Evolutionary conservation across 192 early-diverging fungal genomes (phyloP).

Genomic region (Backusella tarrabulga): DNA sequence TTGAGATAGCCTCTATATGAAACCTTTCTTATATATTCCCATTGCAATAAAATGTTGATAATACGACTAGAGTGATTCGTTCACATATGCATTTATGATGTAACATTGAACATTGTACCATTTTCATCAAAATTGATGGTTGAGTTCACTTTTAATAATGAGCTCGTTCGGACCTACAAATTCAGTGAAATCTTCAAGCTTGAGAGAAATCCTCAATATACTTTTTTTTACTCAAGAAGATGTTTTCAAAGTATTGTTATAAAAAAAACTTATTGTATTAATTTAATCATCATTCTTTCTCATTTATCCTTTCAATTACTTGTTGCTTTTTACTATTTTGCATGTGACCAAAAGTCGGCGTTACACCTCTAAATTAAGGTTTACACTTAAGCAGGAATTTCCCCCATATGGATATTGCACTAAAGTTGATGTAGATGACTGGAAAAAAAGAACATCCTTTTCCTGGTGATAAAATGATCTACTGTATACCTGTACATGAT

Average conservation of each 20-base stretch:
- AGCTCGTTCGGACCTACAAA: too few species aligned
- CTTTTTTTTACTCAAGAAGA: too few species aligned
- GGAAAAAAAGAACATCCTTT: neutral
- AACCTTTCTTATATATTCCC: neutral
- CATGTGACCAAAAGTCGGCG: neutral
- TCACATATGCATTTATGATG: too few species aligned
- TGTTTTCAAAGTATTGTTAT: too few species aligned
- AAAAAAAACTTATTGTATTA: neutral
- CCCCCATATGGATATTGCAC: neutral
- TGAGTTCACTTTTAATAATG: too few species aligned
- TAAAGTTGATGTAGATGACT: neutral
- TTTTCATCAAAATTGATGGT: too few species aligned
- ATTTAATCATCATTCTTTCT: neutral
- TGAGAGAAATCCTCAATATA: too few species aligned
- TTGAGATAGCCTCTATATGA: too few species aligned
- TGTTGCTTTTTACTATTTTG: neutral
- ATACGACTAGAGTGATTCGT: neutral
- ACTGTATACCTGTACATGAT: neutral
- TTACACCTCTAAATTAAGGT: neutral
- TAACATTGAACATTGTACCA: too few species aligned
- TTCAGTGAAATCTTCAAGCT: too few species aligned
- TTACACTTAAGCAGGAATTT: neutral
- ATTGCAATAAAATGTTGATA: neutral
- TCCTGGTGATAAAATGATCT: neutral
- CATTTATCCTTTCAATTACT: neutral